Percentiles rank a stretch among this genome's conserved stretches.
Evolutionary conservation across 106 monocot genomes (phyloP).

Genomic region (Acorus calamus): DNA sequence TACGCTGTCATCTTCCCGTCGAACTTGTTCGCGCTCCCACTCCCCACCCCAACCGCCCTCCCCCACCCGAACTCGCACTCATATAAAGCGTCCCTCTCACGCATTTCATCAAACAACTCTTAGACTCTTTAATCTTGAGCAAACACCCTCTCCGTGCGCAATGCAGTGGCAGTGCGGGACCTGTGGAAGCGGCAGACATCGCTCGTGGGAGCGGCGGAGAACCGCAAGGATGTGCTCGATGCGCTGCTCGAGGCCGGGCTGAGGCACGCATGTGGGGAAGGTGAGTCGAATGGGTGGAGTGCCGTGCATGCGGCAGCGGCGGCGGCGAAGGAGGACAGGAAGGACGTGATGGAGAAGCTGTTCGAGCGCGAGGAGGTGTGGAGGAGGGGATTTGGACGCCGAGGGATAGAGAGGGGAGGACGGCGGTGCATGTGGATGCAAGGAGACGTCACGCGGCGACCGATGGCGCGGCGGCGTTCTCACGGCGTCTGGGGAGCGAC

Average conservation of each 20-base stretch:
- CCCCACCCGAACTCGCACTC: slow-evolving; percentile 1
- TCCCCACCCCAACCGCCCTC: slow-evolving; percentile 48
- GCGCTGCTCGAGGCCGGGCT: slow-evolving; percentile 11
- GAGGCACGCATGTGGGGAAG: background rate
- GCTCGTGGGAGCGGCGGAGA: slow-evolving; percentile 11
- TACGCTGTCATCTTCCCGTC: no score
- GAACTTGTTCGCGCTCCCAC: slow-evolving; percentile 25
- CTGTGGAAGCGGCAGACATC: slow-evolving; percentile 27
- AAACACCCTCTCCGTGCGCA: slow-evolving; percentile 21
- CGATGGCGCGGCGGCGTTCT: no score
- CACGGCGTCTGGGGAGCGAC: no score
- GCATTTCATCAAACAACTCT: slow-evolving; percentile 32
- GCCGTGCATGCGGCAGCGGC: slow-evolving; percentile 27
- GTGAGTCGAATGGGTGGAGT: slow-evolving; percentile 16
- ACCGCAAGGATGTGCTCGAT: slow-evolving; percentile 14
- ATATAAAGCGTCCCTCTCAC: slow-evolving; percentile 17
- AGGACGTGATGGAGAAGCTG: slow-evolving; percentile 7
- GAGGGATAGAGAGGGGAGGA: no score
- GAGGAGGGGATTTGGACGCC: background rate
- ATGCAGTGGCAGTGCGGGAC: slow-evolving; percentile 17
- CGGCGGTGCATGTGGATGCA: no score
- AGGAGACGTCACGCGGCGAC: no score
- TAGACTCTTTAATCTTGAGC: slow-evolving; percentile 28
- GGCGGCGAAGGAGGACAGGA: slow-evolving; percentile 1
- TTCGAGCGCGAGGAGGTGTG: background rate